A percentile compares a stretch with the other conserved stretches of the same genome.
Evolutionary conservation across 371 early-diverging fungal species (phyloP).

Genomic region (Amoeboradix gromovi): DNA sequence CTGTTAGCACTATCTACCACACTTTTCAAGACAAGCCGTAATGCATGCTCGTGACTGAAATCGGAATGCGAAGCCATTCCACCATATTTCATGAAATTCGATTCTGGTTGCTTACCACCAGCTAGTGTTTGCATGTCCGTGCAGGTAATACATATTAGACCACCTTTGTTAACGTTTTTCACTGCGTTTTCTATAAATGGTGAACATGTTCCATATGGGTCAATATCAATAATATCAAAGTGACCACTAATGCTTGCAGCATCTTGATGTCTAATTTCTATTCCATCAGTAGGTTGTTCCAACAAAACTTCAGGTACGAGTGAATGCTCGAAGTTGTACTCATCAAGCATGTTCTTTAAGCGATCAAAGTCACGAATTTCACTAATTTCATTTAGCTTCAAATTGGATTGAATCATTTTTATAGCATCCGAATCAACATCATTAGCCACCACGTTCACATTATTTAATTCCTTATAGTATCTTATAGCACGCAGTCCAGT

Average conservation of each 20-base stretch:
- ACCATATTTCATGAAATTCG: slow-evolving; percentile 86
- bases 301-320: background rate
- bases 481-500: slow-evolving; percentile 92
- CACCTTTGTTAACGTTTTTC: slow-evolving; percentile 69
- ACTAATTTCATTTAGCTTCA: slow-evolving; percentile 41
- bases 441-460: slow-evolving; percentile 66
- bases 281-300: background rate
- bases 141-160: slow-evolving; percentile 90
- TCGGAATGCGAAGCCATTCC: slow-evolving; percentile 48
- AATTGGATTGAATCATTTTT: slow-evolving; percentile 59
- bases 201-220: slow-evolving; percentile 95
- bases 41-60: slow-evolving; percentile 29
- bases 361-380: slow-evolving; percentile 20
- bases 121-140: slow-evolving; percentile 95
- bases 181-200: slow-evolving; percentile 92
- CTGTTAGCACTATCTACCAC: slow-evolving; percentile 61
- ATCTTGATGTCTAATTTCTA: background rate
- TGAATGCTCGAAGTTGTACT: slow-evolving; percentile 34
- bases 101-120: slow-evolving; percentile 61
- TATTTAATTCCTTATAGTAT: slow-evolving; percentile 79
- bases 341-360: slow-evolving; percentile 30
- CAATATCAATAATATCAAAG: slow-evolving; percentile 27
- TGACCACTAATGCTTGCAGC: slow-evolving; percentile 1
- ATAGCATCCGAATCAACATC: slow-evolving; percentile 78
- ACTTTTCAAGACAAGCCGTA: slow-evolving; percentile 66